A percentile compares a stretch with the other conserved stretches of the same genome.
Evolutionary conservation across 306 rosid species (phyloP).

Genomic region (Sicyos edulis): DNA sequence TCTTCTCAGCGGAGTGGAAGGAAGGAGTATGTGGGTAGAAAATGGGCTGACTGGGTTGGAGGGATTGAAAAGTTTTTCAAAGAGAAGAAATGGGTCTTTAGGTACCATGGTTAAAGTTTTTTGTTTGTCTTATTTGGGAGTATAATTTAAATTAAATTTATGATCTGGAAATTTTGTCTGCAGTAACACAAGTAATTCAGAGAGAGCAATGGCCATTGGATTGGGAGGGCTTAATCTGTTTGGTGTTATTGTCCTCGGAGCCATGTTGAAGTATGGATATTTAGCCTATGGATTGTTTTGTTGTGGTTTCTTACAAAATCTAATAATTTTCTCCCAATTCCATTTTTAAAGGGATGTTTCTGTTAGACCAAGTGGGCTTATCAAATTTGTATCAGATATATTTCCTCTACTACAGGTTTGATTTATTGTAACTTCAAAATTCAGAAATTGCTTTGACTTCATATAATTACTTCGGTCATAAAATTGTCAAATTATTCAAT

Average conservation of each 20-base stretch:
- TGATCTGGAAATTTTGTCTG: slow-evolving; percentile 8
- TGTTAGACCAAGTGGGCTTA: slow-evolving; percentile 64
- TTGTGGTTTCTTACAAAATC: slow-evolving; percentile 14
- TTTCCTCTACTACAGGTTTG: slow-evolving; percentile 66
- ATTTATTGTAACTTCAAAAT: slow-evolving; percentile 20
- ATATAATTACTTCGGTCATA: neutral
- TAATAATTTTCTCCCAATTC: slow-evolving; percentile 24
- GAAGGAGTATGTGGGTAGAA: slow-evolving; percentile 92
- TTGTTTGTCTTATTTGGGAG: slow-evolving; percentile 1
- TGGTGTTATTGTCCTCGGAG: slow-evolving; percentile 88
- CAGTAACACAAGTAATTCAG: too few relatives aligned
- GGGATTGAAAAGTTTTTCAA: slow-evolving; percentile 64
- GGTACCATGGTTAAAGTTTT: slow-evolving; percentile 36
- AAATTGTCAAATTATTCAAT: neutral
- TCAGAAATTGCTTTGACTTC: neutral
- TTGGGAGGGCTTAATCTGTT: slow-evolving; percentile 78
- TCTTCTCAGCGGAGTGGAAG: slow-evolving; percentile 60
- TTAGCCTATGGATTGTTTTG: slow-evolving; percentile 9
- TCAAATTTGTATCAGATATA: slow-evolving; percentile 65
- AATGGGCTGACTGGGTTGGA: slow-evolving; percentile 91
- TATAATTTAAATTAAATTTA: slow-evolving; percentile 17
- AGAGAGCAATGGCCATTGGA: too few relatives aligned
- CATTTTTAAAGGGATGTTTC: slow-evolving; percentile 52
- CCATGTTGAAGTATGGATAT: slow-evolving; percentile 76
- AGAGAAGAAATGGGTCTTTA: slow-evolving; percentile 74